Percentiles rank a stretch among this genome's conserved stretches.
These are phyloP conservation scores for Lepidopterella palustris DNA, from an alignment of 495 filamentous ascomycete genomes.

Conservation along the genomic window DNA sequence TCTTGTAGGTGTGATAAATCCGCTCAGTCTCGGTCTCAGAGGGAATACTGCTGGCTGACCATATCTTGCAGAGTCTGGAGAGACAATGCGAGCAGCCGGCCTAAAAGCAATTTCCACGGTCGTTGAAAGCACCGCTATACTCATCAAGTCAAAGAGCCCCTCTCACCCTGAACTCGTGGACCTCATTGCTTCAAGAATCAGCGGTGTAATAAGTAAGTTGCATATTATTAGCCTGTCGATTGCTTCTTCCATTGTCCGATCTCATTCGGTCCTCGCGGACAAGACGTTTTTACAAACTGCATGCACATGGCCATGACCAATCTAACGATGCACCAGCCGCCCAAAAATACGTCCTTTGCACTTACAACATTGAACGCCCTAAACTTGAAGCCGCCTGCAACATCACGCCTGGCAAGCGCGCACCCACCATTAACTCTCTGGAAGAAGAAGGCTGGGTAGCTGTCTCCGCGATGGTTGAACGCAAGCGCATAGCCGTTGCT, in stretches of 20 bases:
- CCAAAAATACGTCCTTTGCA: constrained; percentile 88
- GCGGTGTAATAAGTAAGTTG: constrained; percentile 79
- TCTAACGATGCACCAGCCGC: constrained; percentile 51
- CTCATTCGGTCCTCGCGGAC: background rate
- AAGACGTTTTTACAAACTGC: no score
- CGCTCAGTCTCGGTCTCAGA: no score
- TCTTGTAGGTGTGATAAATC: constrained; percentile 73
- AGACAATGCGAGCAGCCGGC: constrained; percentile 97
- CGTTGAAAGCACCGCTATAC: constrained; percentile 72
- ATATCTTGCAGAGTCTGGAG: constrained; percentile 71
- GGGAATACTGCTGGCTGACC: no score
- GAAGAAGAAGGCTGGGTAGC: constrained; percentile 91
- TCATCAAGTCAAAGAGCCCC: constrained; percentile 87
- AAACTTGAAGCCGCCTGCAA: constrained; percentile 59
- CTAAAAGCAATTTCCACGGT: constrained; percentile 94
- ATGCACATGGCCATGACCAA: background rate
- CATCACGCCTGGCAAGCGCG: constrained; percentile 91
- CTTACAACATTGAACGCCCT: constrained; percentile 79
- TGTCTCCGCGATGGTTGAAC: constrained; percentile 88
- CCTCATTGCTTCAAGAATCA: constrained; percentile 73
- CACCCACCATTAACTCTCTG: constrained; percentile 79
- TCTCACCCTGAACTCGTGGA: constrained; percentile 71
- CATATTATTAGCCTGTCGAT: background rate
- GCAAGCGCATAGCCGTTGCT: constrained; percentile 75
- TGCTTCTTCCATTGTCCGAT: background rate